These are phyloP conservation scores for Cercophora scortea DNA, from an alignment of 495 filamentous ascomycete genomes.

Conservation along the genomic window DNA sequence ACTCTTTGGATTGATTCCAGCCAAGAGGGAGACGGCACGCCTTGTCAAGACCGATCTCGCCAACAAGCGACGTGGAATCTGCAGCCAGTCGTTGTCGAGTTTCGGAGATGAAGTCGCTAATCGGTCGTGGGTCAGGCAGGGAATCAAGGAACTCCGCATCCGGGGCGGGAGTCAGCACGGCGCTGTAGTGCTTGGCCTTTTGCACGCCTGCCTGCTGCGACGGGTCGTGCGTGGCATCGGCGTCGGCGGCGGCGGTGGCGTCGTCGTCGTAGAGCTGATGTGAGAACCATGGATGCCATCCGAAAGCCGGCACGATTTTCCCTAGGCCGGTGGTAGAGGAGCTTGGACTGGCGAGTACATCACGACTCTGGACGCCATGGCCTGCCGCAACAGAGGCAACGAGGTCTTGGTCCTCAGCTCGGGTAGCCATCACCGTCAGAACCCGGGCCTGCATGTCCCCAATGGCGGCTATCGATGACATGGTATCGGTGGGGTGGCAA, in stretches of 20 bases:
- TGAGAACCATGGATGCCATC: conserved; percentile 99
- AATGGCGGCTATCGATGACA: conserved; percentile 60
- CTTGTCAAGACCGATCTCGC: conserved; percentile 84
- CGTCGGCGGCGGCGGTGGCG: conserved; percentile 14
- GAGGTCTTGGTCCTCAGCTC: conserved; percentile 77
- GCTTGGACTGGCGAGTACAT: conserved; percentile 3
- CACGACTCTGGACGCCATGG: conserved; percentile 21
- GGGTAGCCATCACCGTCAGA: conserved; percentile 85
- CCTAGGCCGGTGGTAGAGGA: conserved; percentile 6
- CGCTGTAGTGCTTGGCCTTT: conserved; percentile 63
- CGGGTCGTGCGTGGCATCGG: background rate
- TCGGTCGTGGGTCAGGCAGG: conserved; percentile 62
- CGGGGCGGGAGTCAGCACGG: conserved; percentile 47
- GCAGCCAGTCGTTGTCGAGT: conserved; percentile 53
- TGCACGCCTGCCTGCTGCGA: no score
- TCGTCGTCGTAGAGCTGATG: conserved; percentile 72
- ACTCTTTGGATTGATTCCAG: conserved; percentile 34
- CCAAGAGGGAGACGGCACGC: conserved; percentile 71
- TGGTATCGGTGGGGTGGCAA: conserved; percentile 98
- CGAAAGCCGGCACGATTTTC: conserved; percentile 72
- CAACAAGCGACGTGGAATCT: conserved; percentile 66
- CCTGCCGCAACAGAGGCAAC: conserved; percentile 59
- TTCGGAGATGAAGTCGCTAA: conserved; percentile 58
- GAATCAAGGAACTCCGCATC: conserved; percentile 54
- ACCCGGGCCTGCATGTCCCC: conserved; percentile 66